Conservation (phyloP, 306 rosid species). For the Malus sylvestris region DNA sequence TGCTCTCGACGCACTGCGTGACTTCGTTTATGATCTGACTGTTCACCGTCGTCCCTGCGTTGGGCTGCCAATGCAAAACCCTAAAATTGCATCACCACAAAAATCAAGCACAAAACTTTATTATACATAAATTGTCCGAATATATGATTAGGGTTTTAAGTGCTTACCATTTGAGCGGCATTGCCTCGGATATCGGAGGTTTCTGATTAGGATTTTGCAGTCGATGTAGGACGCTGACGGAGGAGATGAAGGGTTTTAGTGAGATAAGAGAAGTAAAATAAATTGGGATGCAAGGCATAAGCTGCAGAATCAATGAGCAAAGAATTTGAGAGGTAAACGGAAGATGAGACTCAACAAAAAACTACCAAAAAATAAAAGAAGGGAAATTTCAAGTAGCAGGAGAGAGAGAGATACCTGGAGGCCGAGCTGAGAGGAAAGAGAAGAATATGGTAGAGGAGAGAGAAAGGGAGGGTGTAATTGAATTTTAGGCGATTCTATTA, state of each 20-base stretch:
- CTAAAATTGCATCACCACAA: slow-evolving; percentile 19
- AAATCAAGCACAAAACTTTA: not conserved
- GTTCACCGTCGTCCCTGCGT: slow-evolving; percentile 55
- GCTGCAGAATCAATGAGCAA: too few species aligned
- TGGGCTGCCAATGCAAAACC: slow-evolving; percentile 92
- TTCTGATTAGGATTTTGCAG: not conserved
- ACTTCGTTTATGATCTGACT: slow-evolving; percentile 77
- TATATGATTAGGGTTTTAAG: not conserved
- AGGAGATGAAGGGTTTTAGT: not conserved
- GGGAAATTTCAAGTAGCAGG: too few species aligned
- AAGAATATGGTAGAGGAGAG: too few species aligned
- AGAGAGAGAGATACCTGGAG: too few species aligned
- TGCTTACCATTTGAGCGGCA: slow-evolving; percentile 51
- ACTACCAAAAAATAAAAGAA: too few species aligned
- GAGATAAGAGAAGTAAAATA: too few species aligned
- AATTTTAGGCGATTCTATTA: too few species aligned
- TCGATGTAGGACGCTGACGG: not conserved
- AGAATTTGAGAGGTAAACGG: too few species aligned
- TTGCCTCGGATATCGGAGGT: slow-evolving; percentile 1
- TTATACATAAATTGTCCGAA: not conserved
- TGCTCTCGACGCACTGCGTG: slow-evolving; percentile 73
- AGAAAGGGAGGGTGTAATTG: too few species aligned
- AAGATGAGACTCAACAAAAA: too few species aligned
- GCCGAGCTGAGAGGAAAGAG: too few species aligned
- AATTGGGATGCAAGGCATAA: too few species aligned